Percentiles rank a stretch among this genome's conserved stretches.
Evolutionary conservation across 1,284 basidiomycete genomes (phyloP).

Genomic region (Fistulina hepatica): DNA sequence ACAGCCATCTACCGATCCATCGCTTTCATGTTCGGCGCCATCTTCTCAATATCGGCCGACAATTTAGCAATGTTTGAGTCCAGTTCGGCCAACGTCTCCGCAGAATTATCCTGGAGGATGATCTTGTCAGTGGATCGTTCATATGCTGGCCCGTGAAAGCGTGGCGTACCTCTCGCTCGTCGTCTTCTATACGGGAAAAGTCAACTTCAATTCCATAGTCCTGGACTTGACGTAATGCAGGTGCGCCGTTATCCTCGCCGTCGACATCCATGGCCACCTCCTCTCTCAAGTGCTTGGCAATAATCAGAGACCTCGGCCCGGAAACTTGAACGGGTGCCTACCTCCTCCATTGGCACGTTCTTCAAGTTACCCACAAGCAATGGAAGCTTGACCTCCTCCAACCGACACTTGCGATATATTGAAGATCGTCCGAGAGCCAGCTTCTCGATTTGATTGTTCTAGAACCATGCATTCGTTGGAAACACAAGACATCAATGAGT

Average conservation of each 20-base stretch:
- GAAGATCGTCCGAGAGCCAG: conserved; percentile 77
- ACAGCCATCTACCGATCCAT: conserved; percentile 57
- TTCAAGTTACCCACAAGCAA: conserved; percentile 67
- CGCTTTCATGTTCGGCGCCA: conserved; percentile 96
- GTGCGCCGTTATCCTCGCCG: conserved; percentile 69
- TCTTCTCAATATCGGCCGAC: conserved; percentile 78
- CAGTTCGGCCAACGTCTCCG: conserved; percentile 62
- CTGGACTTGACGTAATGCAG: conserved; percentile 57
- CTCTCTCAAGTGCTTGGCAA: conserved; percentile 58
- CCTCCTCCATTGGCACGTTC: conserved; percentile 92
- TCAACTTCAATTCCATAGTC: conserved; percentile 91
- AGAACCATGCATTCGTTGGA: conserved; percentile 1
- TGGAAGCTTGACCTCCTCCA: conserved; percentile 88
- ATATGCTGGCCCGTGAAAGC: background rate
- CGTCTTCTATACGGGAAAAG: conserved; percentile 72
- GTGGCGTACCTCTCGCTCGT: conserved; percentile 68
- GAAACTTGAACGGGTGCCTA: conserved; percentile 21
- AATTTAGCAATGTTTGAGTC: conserved; percentile 71
- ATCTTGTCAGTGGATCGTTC: conserved; percentile 2
- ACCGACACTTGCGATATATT: conserved; percentile 83
- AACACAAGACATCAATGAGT: conserved; percentile 2
- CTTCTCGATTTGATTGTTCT: conserved; percentile 95
- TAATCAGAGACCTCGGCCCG: background rate
- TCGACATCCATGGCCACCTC: conserved; percentile 88
- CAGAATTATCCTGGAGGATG: conserved; percentile 44